A percentile compares a stretch with the other conserved stretches of the same genome.
Conservation (phyloP, 345 rosid species). For the Salix suchowensis region DNA sequence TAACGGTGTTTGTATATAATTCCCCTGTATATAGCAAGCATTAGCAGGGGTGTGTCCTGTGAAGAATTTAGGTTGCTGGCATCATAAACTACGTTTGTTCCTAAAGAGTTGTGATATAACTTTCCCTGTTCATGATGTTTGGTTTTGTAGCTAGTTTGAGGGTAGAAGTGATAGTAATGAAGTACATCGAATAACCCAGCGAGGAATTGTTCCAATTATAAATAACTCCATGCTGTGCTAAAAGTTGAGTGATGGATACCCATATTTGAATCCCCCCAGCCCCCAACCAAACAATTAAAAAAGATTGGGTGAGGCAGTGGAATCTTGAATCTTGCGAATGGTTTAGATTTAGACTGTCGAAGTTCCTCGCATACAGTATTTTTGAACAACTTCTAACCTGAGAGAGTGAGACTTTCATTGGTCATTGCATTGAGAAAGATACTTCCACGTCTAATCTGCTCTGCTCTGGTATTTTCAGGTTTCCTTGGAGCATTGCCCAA, state of each 20-base stretch:
- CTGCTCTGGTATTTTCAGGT: constrained; percentile 48
- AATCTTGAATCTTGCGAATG: background rate
- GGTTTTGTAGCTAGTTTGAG: background rate
- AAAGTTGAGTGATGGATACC: background rate
- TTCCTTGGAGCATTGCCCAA: constrained; percentile 63
- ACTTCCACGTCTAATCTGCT: background rate
- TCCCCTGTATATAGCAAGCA: background rate
- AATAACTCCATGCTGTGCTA: background rate
- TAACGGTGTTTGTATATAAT: background rate
- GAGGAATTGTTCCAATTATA: background rate
- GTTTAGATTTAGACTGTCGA: background rate
- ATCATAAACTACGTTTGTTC: background rate
- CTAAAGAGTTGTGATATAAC: background rate
- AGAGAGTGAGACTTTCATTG: background rate
- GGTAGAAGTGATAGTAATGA: background rate
- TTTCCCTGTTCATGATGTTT: background rate
- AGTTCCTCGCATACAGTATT: background rate
- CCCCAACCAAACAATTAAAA: background rate
- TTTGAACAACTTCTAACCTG: background rate
- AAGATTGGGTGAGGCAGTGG: background rate
- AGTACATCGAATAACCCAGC: background rate
- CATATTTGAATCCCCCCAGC: background rate
- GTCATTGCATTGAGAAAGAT: background rate
- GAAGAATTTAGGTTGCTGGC: background rate
- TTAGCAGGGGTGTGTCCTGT: background rate